These are phyloP conservation scores for Trametes gibbosa DNA, from an alignment of 768 basidiomycete species.

Conservation along the genomic window DNA sequence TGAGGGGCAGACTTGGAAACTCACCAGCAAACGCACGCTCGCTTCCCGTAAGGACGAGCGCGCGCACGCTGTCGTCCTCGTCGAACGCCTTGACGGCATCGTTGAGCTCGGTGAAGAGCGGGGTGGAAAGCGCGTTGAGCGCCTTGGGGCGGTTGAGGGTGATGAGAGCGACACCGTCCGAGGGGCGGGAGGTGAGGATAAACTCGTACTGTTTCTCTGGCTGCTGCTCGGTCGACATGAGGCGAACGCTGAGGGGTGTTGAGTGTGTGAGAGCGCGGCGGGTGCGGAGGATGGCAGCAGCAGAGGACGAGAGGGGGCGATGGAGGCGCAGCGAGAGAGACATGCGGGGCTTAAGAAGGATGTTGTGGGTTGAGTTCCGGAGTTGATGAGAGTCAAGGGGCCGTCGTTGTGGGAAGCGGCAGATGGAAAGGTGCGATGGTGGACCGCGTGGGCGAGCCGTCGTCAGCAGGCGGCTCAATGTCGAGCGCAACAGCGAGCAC, in stretches of 20 bases:
- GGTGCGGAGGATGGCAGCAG: constrained; percentile 10
- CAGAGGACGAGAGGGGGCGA: constrained; percentile 5
- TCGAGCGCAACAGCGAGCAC: constrained; percentile 2
- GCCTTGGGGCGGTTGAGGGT: constrained; percentile 89
- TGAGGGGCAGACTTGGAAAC: constrained; percentile 23
- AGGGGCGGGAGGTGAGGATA: constrained; percentile 68
- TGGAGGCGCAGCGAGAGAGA: constrained; percentile 4
- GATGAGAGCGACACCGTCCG: constrained; percentile 71
- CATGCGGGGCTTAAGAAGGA: neutral
- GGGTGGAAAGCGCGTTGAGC: constrained; percentile 81
- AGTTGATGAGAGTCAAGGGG: neutral
- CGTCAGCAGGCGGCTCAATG: neutral
- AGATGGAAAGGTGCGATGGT: neutral
- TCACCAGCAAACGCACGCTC: constrained; percentile 91
- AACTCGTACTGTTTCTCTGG: constrained; percentile 53
- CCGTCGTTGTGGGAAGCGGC: neutral
- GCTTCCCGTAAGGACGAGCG: constrained; percentile 90
- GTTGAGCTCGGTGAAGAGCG: constrained; percentile 81
- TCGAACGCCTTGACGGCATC: constrained; percentile 71
- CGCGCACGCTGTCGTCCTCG: constrained; percentile 66
- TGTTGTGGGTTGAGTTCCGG: neutral
- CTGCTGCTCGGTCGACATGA: constrained; percentile 47
- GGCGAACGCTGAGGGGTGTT: constrained; percentile 16
- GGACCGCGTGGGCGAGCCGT: constrained; percentile 1
- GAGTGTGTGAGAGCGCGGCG: constrained; percentile 7